Conservation (phyloP, 768 basidiomycete genomes). For the Pleurotus platypus region DNA sequence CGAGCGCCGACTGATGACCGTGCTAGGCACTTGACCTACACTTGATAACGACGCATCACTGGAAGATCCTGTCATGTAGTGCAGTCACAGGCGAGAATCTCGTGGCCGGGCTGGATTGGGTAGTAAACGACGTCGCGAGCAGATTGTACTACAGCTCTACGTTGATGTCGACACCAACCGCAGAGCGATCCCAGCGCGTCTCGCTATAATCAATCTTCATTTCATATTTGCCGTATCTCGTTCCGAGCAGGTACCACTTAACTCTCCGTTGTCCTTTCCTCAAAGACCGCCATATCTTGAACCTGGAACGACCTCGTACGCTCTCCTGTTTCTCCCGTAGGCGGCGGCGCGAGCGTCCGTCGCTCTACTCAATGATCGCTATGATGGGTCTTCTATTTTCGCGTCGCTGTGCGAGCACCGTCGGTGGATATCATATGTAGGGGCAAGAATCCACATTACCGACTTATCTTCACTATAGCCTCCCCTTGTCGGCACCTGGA, state of each 20-base stretch:
- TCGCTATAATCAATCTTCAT: constrained; percentile 1
- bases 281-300: neutral
- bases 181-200: neutral
- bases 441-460: no score
- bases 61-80: constrained; percentile 89
- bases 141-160: constrained; percentile 80
- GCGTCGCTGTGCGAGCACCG: no score
- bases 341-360: neutral
- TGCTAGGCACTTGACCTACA: constrained; percentile 74
- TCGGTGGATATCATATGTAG: no score
- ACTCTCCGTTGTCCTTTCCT: neutral
- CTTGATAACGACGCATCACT: constrained; percentile 83
- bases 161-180: constrained; percentile 16
- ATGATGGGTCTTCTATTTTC: no score
- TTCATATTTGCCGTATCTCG: neutral
- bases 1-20: constrained; percentile 10
- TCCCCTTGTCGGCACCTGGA: neutral
- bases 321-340: neutral
- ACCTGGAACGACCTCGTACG: neutral
- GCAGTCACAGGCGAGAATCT: constrained; percentile 88
- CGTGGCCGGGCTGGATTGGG: constrained; percentile 86
- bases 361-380: neutral
- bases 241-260: neutral
- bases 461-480: no score
- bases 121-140: constrained; percentile 82